phyloP scores from a whole-genome alignment of 2,329 filamentous ascomycete genomes.

The Setomelanomma holmii region DNA sequence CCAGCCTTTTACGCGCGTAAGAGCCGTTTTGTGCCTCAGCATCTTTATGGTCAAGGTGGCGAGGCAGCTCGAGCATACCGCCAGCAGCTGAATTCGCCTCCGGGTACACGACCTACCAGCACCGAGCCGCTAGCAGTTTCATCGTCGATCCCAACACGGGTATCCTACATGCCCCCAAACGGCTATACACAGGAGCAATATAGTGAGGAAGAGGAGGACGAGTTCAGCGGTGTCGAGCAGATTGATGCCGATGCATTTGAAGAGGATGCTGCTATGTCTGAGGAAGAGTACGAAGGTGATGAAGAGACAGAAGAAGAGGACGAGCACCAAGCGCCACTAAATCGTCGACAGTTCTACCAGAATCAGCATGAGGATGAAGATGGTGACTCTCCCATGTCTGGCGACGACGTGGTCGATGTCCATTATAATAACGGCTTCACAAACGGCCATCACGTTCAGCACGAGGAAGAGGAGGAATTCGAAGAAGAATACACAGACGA shows the following conservation, averaged over 20 bases:
- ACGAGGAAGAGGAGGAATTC: not conserved
- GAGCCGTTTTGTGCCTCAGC: constrained; percentile 44
- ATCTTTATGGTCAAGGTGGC: constrained; percentile 44
- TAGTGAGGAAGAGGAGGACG: constrained; percentile 17
- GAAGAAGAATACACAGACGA: constrained; percentile 20
- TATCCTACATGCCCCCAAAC: constrained; percentile 22
- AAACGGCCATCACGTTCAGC: not conserved
- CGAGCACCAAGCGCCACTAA: not conserved
- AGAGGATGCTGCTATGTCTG: constrained; percentile 8
- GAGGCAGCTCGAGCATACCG: constrained; percentile 40
- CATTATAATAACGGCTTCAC: constrained; percentile 16
- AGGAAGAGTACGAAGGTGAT: constrained; percentile 20
- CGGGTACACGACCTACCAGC: constrained; percentile 19
- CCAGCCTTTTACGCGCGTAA: constrained; percentile 42
- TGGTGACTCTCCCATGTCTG: constrained; percentile 17
- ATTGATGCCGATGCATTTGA: constrained; percentile 19
- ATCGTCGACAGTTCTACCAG: not conserved
- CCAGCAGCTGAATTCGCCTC: constrained; percentile 23
- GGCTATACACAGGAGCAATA: constrained; percentile 12
- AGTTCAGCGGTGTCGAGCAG: constrained; percentile 13
- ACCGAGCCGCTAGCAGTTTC: constrained; percentile 29
- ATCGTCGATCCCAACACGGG: constrained; percentile 31
- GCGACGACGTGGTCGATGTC: constrained; percentile 12
- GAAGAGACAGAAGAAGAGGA: constrained; percentile 14
- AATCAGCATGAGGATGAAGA: constrained; percentile 13